These are phyloP conservation scores for Byssoonygena ceratinophila DNA, from an alignment of 2,329 filamentous ascomycete genomes.

Conservation along the genomic window DNA sequence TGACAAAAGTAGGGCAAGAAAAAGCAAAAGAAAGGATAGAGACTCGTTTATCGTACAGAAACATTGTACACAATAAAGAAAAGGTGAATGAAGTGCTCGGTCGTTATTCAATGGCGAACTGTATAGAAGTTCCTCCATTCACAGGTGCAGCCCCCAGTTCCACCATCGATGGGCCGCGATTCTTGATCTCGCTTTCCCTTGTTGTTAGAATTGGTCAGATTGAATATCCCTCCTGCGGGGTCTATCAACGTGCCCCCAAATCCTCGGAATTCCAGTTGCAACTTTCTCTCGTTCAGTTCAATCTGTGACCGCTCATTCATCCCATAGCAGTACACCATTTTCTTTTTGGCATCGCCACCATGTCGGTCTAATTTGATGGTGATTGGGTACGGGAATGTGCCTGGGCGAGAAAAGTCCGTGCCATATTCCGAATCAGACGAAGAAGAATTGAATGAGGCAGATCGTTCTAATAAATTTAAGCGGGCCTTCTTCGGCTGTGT, in stretches of 20 bases:
- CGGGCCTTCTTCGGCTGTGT: conserved; percentile 35
- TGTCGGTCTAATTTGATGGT: conserved; percentile 52
- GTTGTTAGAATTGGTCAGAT: conserved; percentile 17
- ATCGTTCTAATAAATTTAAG: conserved; percentile 21
- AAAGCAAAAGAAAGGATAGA: not conserved
- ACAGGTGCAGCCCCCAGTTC: conserved; percentile 50
- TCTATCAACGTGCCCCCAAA: conserved; percentile 45
- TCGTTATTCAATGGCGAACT: not conserved
- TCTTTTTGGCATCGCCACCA: conserved; percentile 44
- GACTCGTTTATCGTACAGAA: not conserved
- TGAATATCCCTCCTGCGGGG: conserved; percentile 39
- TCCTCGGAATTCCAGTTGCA: conserved; percentile 44
- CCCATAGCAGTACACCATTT: conserved; percentile 52
- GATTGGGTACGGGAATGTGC: conserved; percentile 52
- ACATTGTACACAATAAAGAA: not conserved
- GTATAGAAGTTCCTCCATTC: conserved; percentile 46
- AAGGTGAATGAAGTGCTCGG: not conserved
- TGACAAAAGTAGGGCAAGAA: not conserved
- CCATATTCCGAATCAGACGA: conserved; percentile 26
- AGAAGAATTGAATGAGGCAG: conserved; percentile 6
- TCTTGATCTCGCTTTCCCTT: conserved; percentile 17
- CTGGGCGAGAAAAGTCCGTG: conserved; percentile 42
- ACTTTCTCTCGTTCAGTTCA: conserved; percentile 38
- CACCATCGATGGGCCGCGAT: conserved; percentile 42
- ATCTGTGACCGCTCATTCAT: conserved; percentile 39